A percentile compares a stretch with the other conserved stretches of the same genome.
These are phyloP conservation scores for Globisporangium echinulatum DNA, from an alignment of 352 stramenopile genomes.

Conservation along the genomic window DNA sequence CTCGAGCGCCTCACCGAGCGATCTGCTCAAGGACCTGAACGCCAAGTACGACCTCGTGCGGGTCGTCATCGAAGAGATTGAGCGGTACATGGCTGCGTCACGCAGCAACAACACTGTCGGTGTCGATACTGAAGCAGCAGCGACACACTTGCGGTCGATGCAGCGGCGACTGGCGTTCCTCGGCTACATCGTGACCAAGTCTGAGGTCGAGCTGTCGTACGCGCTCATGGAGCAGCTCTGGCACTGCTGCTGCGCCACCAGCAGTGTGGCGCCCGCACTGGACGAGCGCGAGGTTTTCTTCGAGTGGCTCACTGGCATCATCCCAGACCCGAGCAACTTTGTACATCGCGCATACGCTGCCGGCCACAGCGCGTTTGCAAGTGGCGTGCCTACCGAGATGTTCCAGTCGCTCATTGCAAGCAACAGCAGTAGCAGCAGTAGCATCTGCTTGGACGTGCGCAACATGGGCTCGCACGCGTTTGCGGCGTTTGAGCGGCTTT, in stretches of 20 bases:
- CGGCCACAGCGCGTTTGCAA: constrained; percentile 50
- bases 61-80: constrained; percentile 54
- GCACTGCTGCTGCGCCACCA: constrained; percentile 35
- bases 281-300: constrained; percentile 61
- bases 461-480: constrained; percentile 51
- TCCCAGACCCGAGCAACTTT: constrained; percentile 67
- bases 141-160: constrained; percentile 15
- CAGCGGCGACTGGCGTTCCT: constrained; percentile 64
- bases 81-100: constrained; percentile 22
- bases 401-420: constrained; percentile 35
- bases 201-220: constrained; percentile 61
- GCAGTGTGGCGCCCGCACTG: no score
- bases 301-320: constrained; percentile 58
- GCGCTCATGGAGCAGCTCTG: constrained; percentile 54
- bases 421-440: constrained; percentile 10
- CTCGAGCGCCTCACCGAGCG: constrained; percentile 25
- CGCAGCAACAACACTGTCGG: background rate
- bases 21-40: constrained; percentile 67
- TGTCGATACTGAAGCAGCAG: no score
- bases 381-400: constrained; percentile 38
- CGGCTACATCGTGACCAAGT: constrained; percentile 67
- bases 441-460: constrained; percentile 41
- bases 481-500: constrained; percentile 47
- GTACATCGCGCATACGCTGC: constrained; percentile 56
- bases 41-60: constrained; percentile 49